These are phyloP conservation scores for Clonostachys sp. DNA, from an alignment of 2,329 filamentous ascomycete genomes.

Conservation along the genomic window DNA sequence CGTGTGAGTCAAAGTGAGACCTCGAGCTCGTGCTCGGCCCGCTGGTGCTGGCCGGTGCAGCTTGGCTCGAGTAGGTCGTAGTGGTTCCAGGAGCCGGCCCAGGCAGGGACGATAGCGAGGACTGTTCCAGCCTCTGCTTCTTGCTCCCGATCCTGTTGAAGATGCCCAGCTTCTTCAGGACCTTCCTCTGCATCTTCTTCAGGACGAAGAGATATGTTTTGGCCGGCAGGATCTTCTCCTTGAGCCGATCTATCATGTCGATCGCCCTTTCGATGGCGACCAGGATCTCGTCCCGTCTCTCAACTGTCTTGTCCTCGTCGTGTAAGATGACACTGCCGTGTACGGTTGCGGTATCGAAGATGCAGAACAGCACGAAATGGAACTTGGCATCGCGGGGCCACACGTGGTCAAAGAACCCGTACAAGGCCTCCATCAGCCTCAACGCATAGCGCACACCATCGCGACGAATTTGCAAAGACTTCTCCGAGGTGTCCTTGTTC, in stretches of 20 bases:
- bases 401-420: conserved; percentile 34
- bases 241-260: conserved; percentile 22
- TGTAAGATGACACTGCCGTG: conserved; percentile 47
- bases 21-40: background rate
- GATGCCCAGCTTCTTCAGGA: background rate
- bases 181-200: background rate
- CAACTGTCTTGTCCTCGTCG: conserved; percentile 33
- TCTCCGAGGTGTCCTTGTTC: conserved; percentile 13
- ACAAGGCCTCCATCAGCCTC: conserved; percentile 31
- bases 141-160: background rate
- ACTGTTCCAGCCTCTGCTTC: too few species aligned
- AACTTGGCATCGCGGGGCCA: conserved; percentile 41
- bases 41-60: background rate
- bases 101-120: too few species aligned
- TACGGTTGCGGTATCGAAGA: conserved; percentile 46
- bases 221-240: conserved; percentile 1
- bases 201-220: background rate
- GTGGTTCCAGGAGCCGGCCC: too few species aligned
- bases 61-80: too few species aligned
- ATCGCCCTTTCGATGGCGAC: conserved; percentile 29
- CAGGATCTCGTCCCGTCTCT: conserved; percentile 31
- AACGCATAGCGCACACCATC: conserved; percentile 38
- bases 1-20: background rate
- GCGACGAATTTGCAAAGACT: conserved; percentile 29
- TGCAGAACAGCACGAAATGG: conserved; percentile 41